Conservation (phyloP, 495 filamentous ascomycete genomes). For the Penicillium simplicissimum region DNA sequence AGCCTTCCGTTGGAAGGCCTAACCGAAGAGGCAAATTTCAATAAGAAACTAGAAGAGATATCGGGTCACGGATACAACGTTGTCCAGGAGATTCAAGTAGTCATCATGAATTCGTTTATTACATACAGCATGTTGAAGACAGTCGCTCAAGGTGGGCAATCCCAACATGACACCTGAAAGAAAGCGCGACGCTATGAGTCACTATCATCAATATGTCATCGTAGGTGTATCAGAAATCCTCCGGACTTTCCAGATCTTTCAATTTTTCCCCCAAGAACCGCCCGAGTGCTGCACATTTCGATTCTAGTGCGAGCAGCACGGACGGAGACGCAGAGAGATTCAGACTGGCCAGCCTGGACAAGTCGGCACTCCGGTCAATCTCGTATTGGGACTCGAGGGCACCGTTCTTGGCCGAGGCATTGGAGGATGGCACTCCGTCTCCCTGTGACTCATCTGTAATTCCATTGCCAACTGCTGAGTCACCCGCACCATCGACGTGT, state of each 20-base stretch:
- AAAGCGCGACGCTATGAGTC: not conserved
- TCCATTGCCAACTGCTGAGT: constrained; percentile 17
- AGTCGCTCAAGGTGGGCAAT: not conserved
- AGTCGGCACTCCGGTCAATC: constrained; percentile 45
- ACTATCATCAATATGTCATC: not conserved
- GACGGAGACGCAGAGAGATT: constrained; percentile 45
- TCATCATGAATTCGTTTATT: constrained; percentile 12
- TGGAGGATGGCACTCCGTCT: constrained; percentile 14
- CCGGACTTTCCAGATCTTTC: constrained; percentile 46
- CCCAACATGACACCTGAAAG: not conserved
- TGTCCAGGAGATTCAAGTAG: not conserved
- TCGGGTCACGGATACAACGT: not conserved
- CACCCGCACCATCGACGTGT: constrained; percentile 4
- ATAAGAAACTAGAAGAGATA: too few relatives aligned
- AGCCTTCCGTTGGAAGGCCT: too few relatives aligned
- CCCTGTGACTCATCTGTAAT: constrained; percentile 18
- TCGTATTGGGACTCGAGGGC: constrained; percentile 41
- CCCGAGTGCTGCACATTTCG: constrained; percentile 48
- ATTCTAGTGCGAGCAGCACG: constrained; percentile 46
- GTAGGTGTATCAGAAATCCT: constrained; percentile 39
- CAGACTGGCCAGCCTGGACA: constrained; percentile 42
- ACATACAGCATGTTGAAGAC: constrained; percentile 5
- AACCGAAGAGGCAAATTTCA: too few relatives aligned
- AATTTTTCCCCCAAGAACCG: constrained; percentile 46
- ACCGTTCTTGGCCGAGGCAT: constrained; percentile 22